phyloP scores from a whole-genome alignment of 106 monocot genomes.

The Apostasia shenzhenica region DNA sequence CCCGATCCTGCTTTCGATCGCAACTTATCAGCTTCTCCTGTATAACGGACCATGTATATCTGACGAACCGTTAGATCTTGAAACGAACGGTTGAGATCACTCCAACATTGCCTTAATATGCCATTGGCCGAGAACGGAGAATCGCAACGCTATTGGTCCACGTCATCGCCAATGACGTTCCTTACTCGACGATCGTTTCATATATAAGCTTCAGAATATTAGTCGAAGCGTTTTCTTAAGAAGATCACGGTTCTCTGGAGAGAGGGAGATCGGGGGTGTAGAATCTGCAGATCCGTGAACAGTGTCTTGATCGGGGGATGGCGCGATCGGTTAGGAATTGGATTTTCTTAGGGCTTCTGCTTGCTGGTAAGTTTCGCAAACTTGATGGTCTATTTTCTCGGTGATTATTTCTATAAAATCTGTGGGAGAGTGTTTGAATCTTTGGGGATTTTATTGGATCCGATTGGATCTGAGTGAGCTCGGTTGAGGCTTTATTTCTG shows the following conservation, averaged over 20 bases:
- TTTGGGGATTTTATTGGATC: too few relatives aligned
- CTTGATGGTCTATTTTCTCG: too few relatives aligned
- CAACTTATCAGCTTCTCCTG: too few relatives aligned
- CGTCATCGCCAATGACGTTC: constrained; percentile 11
- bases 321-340: constrained; percentile 1
- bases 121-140: neutral
- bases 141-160: constrained; percentile 14
- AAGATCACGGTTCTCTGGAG: neutral
- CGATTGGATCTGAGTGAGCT: too few relatives aligned
- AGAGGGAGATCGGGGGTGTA: neutral
- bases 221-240: too few relatives aligned
- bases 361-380: constrained; percentile 1
- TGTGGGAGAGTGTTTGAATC: too few relatives aligned
- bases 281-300: neutral
- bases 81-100: neutral
- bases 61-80: neutral
- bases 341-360: constrained; percentile 4
- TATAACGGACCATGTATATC: too few relatives aligned
- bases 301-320: neutral
- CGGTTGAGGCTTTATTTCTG: too few relatives aligned
- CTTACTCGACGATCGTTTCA: neutral
- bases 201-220: neutral
- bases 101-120: neutral
- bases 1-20: too few relatives aligned
- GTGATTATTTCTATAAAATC: too few relatives aligned